Evolutionary conservation across 2,329 filamentous ascomycete species (phyloP).

Genomic region (Fusarium verrucosum): DNA sequence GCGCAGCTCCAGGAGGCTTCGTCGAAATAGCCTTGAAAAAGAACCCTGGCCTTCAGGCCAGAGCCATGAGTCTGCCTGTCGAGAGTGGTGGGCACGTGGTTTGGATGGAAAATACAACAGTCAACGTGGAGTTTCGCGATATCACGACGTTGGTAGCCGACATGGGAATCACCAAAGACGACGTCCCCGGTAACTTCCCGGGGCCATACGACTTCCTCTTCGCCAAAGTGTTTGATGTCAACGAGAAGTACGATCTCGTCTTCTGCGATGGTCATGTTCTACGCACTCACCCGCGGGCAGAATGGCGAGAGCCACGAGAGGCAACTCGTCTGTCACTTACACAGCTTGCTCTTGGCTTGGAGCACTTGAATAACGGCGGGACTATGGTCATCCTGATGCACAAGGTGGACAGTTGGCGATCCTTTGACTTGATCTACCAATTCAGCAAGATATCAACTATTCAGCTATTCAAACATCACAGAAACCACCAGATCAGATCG

Average conservation of each 20-base stretch:
- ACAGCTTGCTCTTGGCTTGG: conserved; percentile 58
- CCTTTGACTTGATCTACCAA: conserved; percentile 48
- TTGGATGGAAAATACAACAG: conserved; percentile 35
- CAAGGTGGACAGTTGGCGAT: conserved; percentile 55
- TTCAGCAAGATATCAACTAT: conserved; percentile 54
- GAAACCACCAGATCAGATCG: conserved; percentile 53
- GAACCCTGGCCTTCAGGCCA: conserved; percentile 48
- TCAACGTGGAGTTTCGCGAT: conserved; percentile 50
- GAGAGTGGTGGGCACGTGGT: conserved; percentile 54
- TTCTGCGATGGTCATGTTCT: conserved; percentile 60
- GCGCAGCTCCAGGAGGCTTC: conserved; percentile 66
- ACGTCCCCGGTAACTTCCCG: conserved; percentile 45
- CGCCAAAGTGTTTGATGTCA: background rate
- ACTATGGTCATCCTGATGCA: conserved; percentile 63
- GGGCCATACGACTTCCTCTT: conserved; percentile 35
- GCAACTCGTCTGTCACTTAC: conserved; percentile 48
- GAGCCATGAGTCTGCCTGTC: conserved; percentile 54
- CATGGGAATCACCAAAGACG: conserved; percentile 46
- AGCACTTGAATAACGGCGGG: conserved; percentile 57
- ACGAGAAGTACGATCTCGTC: conserved; percentile 53
- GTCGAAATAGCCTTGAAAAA: conserved; percentile 48
- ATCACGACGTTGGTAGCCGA: conserved; percentile 62
- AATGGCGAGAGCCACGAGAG: conserved; percentile 50
- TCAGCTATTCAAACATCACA: conserved; percentile 56
- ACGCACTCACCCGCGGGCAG: conserved; percentile 48